Evolutionary conservation across 768 basidiomycete species (phyloP), one percentile per base, ranked within the genome.

Genomic region (Mycena maculata): DNA sequence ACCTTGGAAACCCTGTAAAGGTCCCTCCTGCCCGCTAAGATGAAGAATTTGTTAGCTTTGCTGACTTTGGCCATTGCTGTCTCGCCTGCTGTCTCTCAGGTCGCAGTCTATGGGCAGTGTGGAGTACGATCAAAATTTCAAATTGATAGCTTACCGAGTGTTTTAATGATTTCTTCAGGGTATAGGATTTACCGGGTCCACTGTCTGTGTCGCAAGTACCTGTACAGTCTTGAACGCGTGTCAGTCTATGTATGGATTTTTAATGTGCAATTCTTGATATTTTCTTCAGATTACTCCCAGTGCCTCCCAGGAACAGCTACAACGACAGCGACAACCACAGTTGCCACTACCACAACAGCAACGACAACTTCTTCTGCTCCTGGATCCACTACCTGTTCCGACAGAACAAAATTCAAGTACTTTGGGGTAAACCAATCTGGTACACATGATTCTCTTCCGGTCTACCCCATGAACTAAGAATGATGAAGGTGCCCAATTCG

Each of bases 371-470:
- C 79, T 52, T 70, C 73, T 13, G 33, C 33, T 36, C 33, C 33
- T 6, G 33, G 33, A 36, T 70, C 75, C 25, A 72, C 67, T 39
- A 75, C 71, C 31, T 78, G 76, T 57, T 65, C 79, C 31, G 64
- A 63, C 22, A 75, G 76, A 70, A 87, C 86, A 49, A 88, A 87
- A 74, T 89, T 90, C 83, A 80, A 50, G 73, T 87, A 76, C 80
- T 88, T 89, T 67, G 89, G 88, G 75, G 88, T 89, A 47, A 89
- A 87, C 76, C 76, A 89, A 74, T 84, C 86, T 55, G 87, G 87
- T 69, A 54, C 41, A 13, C 20, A n/a, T 27, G 22, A 8, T 39
- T 28, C 23, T 41, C 25, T 18, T 15, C 13, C 45, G 6, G 11
- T n/a, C 15, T 18, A 23, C 18, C 54, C 3, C 28, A 33, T 18